Evolutionary conservation across 768 basidiomycete genomes (phyloP).

Genomic region (Kwoniella sp.): DNA sequence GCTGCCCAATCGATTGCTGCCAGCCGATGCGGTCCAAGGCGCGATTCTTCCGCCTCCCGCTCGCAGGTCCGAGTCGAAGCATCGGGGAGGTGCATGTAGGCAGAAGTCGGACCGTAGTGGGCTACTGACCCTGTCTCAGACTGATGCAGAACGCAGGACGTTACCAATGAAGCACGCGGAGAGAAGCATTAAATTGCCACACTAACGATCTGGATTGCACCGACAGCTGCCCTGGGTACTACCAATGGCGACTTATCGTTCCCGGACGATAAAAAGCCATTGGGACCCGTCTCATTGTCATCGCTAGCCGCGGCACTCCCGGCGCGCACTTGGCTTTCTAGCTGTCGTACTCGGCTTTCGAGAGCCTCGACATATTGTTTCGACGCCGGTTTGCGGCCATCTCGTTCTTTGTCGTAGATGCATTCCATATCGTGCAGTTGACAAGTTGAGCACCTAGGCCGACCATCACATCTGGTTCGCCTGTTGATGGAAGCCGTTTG

Average conservation of each 20-base stretch:
- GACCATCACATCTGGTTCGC: slow-evolving; percentile 2
- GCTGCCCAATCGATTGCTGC: background rate
- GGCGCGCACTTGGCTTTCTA: background rate
- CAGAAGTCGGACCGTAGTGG: background rate
- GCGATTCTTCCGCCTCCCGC: background rate
- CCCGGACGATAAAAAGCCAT: background rate
- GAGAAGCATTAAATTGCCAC: background rate
- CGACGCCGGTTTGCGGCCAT: slow-evolving; percentile 11
- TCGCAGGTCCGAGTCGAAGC: background rate
- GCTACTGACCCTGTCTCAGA: slow-evolving; percentile 1
- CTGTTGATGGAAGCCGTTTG: background rate
- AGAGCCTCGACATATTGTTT: slow-evolving; percentile 10
- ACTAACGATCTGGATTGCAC: background rate
- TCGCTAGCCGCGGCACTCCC: background rate
- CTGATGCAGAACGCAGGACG: background rate
- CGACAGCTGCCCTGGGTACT: background rate
- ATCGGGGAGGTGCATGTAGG: slow-evolving; percentile 5
- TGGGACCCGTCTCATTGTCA: background rate
- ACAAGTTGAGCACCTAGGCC: slow-evolving; percentile 3
- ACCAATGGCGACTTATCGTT: background rate
- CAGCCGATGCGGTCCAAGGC: background rate
- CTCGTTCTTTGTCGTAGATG: slow-evolving; percentile 2
- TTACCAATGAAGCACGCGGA: background rate
- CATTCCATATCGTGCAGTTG: slow-evolving; percentile 7
- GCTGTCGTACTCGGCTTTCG: background rate